These are phyloP conservation scores for Magnaporthiopsis incrustans DNA, from an alignment of 2,329 filamentous ascomycete genomes.

Conservation along the genomic window DNA sequence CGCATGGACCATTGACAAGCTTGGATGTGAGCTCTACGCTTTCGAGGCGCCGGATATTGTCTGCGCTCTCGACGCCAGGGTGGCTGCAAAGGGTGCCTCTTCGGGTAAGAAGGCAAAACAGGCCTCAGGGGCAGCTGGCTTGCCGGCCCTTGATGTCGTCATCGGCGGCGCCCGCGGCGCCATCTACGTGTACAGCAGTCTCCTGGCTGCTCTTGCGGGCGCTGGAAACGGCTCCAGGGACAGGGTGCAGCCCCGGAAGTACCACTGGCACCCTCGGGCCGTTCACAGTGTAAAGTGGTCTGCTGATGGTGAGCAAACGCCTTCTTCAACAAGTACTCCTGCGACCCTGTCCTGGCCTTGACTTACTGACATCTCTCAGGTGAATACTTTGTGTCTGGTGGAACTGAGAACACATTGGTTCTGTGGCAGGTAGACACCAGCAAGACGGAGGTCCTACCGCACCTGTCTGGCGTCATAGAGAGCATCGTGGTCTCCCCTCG, in stretches of 20 bases:
- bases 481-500: constrained; percentile 73
- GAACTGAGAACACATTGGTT: constrained; percentile 79
- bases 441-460: constrained; percentile 76
- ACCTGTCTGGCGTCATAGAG: constrained; percentile 78
- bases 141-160: constrained; percentile 59
- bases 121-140: constrained; percentile 9
- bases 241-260: constrained; percentile 51
- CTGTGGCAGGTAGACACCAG: constrained; percentile 90
- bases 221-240: constrained; percentile 33
- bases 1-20: constrained; percentile 4
- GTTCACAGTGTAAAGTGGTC: constrained; percentile 89
- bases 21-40: constrained; percentile 39
- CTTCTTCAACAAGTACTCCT: background rate
- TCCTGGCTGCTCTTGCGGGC: constrained; percentile 50
- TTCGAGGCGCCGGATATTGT: constrained; percentile 56
- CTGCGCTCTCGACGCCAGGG: constrained; percentile 57
- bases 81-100: constrained; percentile 22
- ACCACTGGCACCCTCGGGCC: constrained; percentile 86
- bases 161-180: constrained; percentile 70
- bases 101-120: constrained; percentile 20
- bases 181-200: constrained; percentile 75
- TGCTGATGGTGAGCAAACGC: constrained; percentile 59
- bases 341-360: background rate
- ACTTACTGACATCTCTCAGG: constrained; percentile 38
- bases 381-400: constrained; percentile 90